Base-by-base conservation (phyloP, 2,329 filamentous ascomycete genomes). In the Clonostachys solani region DNA sequence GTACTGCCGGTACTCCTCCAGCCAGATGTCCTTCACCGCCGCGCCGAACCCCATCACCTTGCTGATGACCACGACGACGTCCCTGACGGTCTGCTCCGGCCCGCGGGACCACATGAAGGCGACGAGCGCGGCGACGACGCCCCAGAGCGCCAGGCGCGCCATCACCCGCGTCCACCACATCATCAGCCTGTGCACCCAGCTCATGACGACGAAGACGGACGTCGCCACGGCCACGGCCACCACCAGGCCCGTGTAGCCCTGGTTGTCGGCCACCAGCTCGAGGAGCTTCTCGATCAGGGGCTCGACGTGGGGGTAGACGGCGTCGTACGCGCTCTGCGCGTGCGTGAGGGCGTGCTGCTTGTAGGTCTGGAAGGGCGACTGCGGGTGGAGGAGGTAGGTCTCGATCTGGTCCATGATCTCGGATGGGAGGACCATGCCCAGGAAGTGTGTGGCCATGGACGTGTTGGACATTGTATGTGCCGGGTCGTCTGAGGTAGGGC, bases 101-200 rank as follows among this genome's bases (percentile, higher is more conserved):
- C 90, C 84, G 3, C 89, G 72, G 59, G 84, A 82, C 64, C 77
- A 86, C 5, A 86, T 72, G 50, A 77, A 74, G 16, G 83, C 69
- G 1, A 73, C 73, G 1, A 83, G 40, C 1, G 74, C 72, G 5
- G 75, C 67, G 3, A 92, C 54, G 3, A 70, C 62, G 2, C 76
- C 77, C 81, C 83, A 94, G 52, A 90, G 81, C 2, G 79, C 63
- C 40, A 90, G 54, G 19, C 78, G 69, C 52, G 89, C 63, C 12
- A 75, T 74, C 47, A 95, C 60, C n/a, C 78, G 72, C 45, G 90
- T 80, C 82, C 89, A 90, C 71, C 84, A 95, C 60, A 90, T 71
- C 49, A 95, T 74, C 17, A 89, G 69, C 50, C 89, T 80, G 51
- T 84, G 82, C 16, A 90, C 71, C 70, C 87, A 86, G 61, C 84